These are phyloP conservation scores for Naematelia aurantialba DNA, from an alignment of 768 basidiomycete species.

Conservation along the genomic window DNA sequence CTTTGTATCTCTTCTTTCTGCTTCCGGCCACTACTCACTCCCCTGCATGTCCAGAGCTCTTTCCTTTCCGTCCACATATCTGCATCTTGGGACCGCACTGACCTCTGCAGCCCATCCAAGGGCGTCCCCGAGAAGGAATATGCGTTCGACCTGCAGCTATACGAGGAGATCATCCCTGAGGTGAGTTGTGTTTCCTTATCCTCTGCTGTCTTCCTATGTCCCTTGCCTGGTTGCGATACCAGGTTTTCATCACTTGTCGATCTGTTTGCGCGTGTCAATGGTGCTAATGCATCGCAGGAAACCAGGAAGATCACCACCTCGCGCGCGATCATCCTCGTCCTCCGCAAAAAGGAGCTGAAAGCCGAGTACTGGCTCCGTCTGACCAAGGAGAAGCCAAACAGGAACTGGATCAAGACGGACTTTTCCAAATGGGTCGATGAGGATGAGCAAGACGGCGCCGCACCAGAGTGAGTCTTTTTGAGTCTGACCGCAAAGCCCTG, in stretches of 20 bases:
- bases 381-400: conserved; percentile 79
- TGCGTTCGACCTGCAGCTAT: conserved; percentile 73
- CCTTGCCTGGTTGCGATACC: not conserved
- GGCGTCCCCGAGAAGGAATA: conserved; percentile 61
- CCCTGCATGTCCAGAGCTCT: too few species aligned
- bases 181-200: conserved; percentile 50
- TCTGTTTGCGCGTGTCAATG: not conserved
- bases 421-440: conserved; percentile 95
- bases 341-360: conserved; percentile 75
- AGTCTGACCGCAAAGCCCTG: not conserved
- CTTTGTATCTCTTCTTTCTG: not conserved
- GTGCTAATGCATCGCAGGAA: conserved; percentile 51
- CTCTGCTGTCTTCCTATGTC: conserved; percentile 1
- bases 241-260: not conserved
- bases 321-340: conserved; percentile 63
- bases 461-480: conserved; percentile 45
- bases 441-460: conserved; percentile 80
- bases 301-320: conserved; percentile 62
- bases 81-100: not conserved
- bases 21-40: too few species aligned
- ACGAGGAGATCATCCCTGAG: conserved; percentile 69
- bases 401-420: conserved; percentile 84
- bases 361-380: conserved; percentile 88
- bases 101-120: conserved; percentile 45
- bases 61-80: not conserved